Base-by-base conservation (phyloP, 2,329 filamentous ascomycete genomes). In the Huntiella decipiens region DNA sequence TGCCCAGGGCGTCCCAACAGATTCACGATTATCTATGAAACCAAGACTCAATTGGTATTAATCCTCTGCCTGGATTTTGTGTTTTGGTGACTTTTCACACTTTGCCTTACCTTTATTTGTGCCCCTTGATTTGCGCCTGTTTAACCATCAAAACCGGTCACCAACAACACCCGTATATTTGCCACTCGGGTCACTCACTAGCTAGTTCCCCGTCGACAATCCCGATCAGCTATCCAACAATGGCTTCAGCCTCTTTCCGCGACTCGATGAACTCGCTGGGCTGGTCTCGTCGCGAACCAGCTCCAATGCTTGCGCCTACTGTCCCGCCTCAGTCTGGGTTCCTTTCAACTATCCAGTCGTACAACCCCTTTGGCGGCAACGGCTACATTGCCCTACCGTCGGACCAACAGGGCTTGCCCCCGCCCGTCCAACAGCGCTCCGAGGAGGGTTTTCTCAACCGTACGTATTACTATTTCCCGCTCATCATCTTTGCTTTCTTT, bases 221-320 rank as follows among this genome's bases (percentile, higher is more conserved):
- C 8, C 22, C 22, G 22, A 28, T 28, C 22, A 28, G 7, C 7
- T 28, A 28, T 28, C 22, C 61, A 50, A 52, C 12, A 11, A 94
- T 94, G 87, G 82, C 87, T 51, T 88, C 86, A 53, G 70, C 77
- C 54, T 83, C 84, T 40, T 96, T 98, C 63, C 77, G 87, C 60
- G 85, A 95, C 63, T 92, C 84, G 16, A 86, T 96, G 70, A 92
- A 84, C 68, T 91, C 85, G 50, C 65, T 96, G 56, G 91, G 91
- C 51, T 96, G 91, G 91, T 84, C 84, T 57, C 81, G 88, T 55
- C 77, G 88, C 57, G 80, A 86, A 49, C 62, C 74, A 53, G 82
- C 92, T 57, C 66, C 81, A 46, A 77, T 85, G 52, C 78, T 81
- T 56, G 82, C 74, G 62, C 22, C 6, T 28, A 91, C 80, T 41